Percentiles rank a stretch among this genome's conserved stretches.
Evolutionary conservation across 352 stramenopile species (phyloP).

Genomic region (Globisporangium sylvaticum): DNA sequence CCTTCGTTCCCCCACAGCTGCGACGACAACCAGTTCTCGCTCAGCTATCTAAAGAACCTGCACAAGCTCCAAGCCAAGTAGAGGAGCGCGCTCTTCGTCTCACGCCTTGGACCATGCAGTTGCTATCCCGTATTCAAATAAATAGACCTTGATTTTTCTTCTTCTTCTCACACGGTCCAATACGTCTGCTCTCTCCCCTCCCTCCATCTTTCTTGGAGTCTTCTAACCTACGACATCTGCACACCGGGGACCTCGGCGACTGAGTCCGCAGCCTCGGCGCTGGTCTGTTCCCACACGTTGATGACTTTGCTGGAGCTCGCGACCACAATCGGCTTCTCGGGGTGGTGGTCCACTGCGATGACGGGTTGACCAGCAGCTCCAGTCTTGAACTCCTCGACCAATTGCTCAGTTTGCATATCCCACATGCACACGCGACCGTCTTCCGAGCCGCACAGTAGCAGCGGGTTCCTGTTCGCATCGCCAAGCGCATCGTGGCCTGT

Average conservation of each 20-base stretch:
- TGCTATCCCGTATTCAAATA: conserved; percentile 25
- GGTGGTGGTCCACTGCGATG: conserved; percentile 85
- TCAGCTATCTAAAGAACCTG: conserved; percentile 79
- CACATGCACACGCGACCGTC: conserved; percentile 91
- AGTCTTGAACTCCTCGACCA: conserved; percentile 26
- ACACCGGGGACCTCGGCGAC: not conserved
- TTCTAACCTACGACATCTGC: conserved; percentile 3
- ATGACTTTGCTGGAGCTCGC: conserved; percentile 80
- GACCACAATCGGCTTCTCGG: conserved; percentile 51
- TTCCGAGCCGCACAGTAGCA: conserved; percentile 91
- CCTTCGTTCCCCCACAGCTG: conserved; percentile 37
- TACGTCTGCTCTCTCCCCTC: not conserved
- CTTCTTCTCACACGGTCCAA: not conserved
- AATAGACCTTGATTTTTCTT: conserved; percentile 35
- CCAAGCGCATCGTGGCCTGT: not conserved
- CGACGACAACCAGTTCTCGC: conserved; percentile 88
- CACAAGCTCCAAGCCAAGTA: conserved; percentile 41
- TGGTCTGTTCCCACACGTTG: conserved; percentile 35
- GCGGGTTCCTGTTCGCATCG: conserved; percentile 11
- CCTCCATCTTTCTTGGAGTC: too few relatives aligned
- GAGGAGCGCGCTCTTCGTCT: not conserved
- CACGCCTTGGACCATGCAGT: not conserved
- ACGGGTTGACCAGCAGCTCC: conserved; percentile 64
- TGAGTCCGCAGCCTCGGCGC: not conserved
- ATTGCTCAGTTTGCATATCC: conserved; percentile 82